Evolutionary conservation across 2,329 filamentous ascomycete genomes (phyloP).

Genomic region (Fusarium paranaense): DNA sequence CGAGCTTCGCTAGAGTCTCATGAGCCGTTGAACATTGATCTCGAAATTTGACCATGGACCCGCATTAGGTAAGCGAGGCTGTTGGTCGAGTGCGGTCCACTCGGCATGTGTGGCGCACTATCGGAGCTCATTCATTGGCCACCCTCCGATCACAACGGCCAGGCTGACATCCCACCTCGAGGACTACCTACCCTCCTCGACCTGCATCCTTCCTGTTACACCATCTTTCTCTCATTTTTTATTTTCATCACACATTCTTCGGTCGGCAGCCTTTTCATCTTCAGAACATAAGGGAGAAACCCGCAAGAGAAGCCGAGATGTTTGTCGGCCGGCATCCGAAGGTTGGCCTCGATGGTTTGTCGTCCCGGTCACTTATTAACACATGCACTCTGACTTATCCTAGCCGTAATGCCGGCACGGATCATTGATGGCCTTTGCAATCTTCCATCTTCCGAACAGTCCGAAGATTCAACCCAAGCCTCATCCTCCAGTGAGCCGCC

Average conservation of each 20-base stretch:
- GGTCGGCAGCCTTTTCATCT: not conserved
- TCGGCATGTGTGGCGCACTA: constrained; percentile 22
- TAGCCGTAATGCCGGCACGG: constrained; percentile 42
- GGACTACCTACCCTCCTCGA: constrained; percentile 23
- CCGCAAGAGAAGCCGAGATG: not conserved
- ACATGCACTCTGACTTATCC: not conserved
- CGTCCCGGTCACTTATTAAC: not conserved
- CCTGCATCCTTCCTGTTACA: constrained; percentile 26
- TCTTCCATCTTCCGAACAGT: constrained; percentile 31
- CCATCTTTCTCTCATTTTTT: constrained; percentile 4
- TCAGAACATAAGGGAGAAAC: not conserved
- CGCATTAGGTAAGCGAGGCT: constrained; percentile 51
- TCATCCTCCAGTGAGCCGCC: constrained; percentile 34
- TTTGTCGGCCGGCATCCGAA: constrained; percentile 2
- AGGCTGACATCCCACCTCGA: constrained; percentile 40
- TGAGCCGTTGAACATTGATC: constrained; percentile 31
- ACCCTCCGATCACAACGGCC: constrained; percentile 22
- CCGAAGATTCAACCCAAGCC: constrained; percentile 8
- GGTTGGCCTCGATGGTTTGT: constrained; percentile 44
- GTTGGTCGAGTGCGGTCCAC: not conserved
- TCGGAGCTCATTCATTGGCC: constrained; percentile 21
- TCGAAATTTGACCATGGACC: constrained; percentile 46
- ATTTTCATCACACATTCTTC: not conserved
- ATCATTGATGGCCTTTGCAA: constrained; percentile 39
- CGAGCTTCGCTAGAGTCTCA: constrained; percentile 27